Percentiles rank a stretch among this genome's conserved stretches.
Conservation (phyloP, 2,329 filamentous ascomycete genomes). For the Rhynchosporium graminicola region DNA sequence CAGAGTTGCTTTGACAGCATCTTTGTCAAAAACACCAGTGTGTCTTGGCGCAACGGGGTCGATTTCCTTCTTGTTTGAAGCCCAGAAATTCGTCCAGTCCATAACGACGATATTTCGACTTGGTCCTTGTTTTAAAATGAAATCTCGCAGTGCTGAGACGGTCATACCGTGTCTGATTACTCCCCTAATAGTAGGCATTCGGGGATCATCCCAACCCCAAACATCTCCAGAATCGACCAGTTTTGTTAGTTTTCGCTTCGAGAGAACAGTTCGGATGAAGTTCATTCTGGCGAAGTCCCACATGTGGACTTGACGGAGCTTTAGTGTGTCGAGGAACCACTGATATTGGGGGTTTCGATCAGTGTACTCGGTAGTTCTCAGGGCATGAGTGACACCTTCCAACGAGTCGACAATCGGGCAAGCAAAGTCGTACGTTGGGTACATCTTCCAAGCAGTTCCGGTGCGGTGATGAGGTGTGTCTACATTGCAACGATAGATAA, state of each 20-base stretch:
- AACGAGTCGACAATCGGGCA: slow-evolving; percentile 79
- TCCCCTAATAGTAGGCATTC: slow-evolving; percentile 82
- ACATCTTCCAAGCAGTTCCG: slow-evolving; percentile 78
- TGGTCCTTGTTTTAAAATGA: slow-evolving; percentile 82
- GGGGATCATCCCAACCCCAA: slow-evolving; percentile 83
- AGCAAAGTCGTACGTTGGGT: slow-evolving; percentile 85
- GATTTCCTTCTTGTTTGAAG: slow-evolving; percentile 76
- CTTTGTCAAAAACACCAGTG: slow-evolving; percentile 70
- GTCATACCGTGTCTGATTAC: slow-evolving; percentile 78
- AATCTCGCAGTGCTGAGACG: slow-evolving; percentile 75
- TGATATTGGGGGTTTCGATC: slow-evolving; percentile 85
- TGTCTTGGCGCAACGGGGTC: slow-evolving; percentile 75
- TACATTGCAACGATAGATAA: slow-evolving; percentile 94
- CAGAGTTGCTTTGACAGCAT: slow-evolving; percentile 70
- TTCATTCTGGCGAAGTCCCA: slow-evolving; percentile 86
- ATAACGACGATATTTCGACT: slow-evolving; percentile 81
- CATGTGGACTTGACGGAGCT: slow-evolving; percentile 75
- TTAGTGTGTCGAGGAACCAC: slow-evolving; percentile 77
- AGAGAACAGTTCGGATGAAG: slow-evolving; percentile 79
- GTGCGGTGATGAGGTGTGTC: slow-evolving; percentile 88
- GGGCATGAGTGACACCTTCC: slow-evolving; percentile 81
- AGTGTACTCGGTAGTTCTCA: slow-evolving; percentile 84
- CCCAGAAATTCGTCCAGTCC: slow-evolving; percentile 77
- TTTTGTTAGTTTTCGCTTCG: slow-evolving; percentile 84
- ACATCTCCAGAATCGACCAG: slow-evolving; percentile 76